Conservation (phyloP, 169 alveolate genomes). For the Cystoisospora suis region DNA sequence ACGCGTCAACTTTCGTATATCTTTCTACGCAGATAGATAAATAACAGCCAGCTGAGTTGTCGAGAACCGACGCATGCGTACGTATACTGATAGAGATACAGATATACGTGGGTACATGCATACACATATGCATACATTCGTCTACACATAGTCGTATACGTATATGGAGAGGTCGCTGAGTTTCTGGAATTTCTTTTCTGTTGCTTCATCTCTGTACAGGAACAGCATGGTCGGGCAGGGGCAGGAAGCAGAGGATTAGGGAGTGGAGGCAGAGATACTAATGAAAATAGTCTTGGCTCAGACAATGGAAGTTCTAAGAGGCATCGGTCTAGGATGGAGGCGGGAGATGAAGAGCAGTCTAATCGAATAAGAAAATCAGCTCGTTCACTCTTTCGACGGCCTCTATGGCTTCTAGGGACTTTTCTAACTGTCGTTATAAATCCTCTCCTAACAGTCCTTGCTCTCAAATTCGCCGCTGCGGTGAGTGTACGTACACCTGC, state of each 20-base stretch:
- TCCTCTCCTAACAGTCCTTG: conserved; percentile 45
- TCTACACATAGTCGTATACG: no score
- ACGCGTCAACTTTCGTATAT: background rate
- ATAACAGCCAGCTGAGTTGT: background rate
- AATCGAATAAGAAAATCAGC: background rate
- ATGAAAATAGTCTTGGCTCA: no score
- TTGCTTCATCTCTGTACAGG: background rate
- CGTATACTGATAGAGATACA: no score
- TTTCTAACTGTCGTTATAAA: conserved; percentile 30
- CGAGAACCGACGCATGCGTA: background rate
- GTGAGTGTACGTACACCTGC: no score
- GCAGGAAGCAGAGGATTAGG: no score
- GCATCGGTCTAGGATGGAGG: no score
- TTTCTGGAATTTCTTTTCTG: no score
- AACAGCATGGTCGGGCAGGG: background rate
- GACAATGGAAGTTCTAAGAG: no score
- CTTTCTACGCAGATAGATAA: background rate
- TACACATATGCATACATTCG: no score
- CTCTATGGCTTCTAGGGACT: conserved; percentile 61
- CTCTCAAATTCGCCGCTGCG: conserved; percentile 62
- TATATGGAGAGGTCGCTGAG: no score
- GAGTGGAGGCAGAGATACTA: no score
- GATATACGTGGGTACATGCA: no score
- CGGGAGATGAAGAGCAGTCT: background rate
- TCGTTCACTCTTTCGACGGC: conserved; percentile 38